Evolutionary conservation across 768 basidiomycete species (phyloP), one percentile per base, ranked within the genome.

Genomic region (Mrakia gelida): DNA sequence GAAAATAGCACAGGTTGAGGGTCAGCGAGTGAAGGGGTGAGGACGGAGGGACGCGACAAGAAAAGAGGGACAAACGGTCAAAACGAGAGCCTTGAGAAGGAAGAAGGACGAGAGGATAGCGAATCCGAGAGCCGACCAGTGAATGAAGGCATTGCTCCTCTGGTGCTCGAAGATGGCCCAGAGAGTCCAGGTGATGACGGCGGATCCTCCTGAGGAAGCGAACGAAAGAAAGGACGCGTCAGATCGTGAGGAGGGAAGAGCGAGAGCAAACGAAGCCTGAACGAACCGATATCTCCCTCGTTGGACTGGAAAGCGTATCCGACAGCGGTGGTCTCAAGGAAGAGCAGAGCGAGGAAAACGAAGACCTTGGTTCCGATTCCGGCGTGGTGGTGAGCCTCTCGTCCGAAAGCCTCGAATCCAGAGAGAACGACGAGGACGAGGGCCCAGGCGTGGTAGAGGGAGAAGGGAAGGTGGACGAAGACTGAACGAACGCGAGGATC

Each of bases 311-410:
- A 75, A 23, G 73, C 73, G 61, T 73, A 79, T 28, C 78, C 78
- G 59, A 79, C 63, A 18, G 78, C 78, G 23, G 73, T 61, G 26
- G 73, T 79, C 73, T 79, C 78, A 10, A 79, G 74, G 73, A 79
- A 79, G 26, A 75, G 34, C 10, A 79, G 59, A 28, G 89, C 92
- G 52, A 98, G 90, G 90, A 98, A 96, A 78, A 95, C 96, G 81
- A 95, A 94, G 82, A 96, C 90, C 83, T 96, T 95, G 83, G 94
- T 95, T 90, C 93, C 94, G 78, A 95, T 85, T 65, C 94, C 93
- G 6, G 93, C 90, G 45, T 83, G 85, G 77, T 91, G 86, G 79
- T 86, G 82, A 0, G 91, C 90, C 83, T 95, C 88, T 78, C 90
- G 89, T 80, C 96, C 95, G 76, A 81, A 85, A 52, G 86, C 84